Percentiles rank a stretch among this genome's conserved stretches.
Evolutionary conservation across 2,329 filamentous ascomycete species (phyloP).

Genomic region (Hyphodiscus sp.): DNA sequence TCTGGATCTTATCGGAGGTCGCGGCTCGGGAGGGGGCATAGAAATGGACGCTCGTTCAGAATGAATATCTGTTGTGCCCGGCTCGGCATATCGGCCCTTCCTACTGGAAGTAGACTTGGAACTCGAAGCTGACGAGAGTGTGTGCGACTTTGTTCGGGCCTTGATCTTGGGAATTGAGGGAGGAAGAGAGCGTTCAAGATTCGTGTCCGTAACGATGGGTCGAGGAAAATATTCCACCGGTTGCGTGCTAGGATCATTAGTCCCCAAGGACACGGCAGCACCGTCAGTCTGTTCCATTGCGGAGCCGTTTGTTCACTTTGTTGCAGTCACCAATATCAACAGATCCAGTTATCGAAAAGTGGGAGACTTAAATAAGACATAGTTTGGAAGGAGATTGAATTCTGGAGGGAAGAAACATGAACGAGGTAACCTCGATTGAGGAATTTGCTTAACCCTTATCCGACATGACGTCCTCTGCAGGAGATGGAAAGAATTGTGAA

Average conservation of each 20-base stretch:
- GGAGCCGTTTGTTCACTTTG: background rate
- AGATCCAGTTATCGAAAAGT: constrained; percentile 5
- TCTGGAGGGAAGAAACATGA: background rate
- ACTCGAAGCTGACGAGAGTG: constrained; percentile 40
- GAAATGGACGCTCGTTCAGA: constrained; percentile 56
- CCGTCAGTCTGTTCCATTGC: constrained; percentile 9
- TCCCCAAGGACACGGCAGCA: constrained; percentile 5
- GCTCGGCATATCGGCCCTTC: constrained; percentile 54
- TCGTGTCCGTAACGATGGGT: constrained; percentile 4
- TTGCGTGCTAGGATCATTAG: constrained; percentile 20
- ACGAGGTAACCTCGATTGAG: background rate
- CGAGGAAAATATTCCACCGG: constrained; percentile 7
- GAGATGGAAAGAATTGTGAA: background rate
- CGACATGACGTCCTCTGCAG: constrained; percentile 7
- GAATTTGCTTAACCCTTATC: constrained; percentile 6
- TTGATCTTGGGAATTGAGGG: constrained; percentile 6
- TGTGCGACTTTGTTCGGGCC: constrained; percentile 28
- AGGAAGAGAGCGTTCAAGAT: constrained; percentile 2
- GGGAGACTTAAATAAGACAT: background rate
- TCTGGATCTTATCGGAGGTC: constrained; percentile 35
- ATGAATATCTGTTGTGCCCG: constrained; percentile 50
- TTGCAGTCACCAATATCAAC: background rate
- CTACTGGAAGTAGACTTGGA: constrained; percentile 32
- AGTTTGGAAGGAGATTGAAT: background rate
- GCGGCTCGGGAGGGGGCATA: constrained; percentile 51